Base-by-base conservation (phyloP, 257 asterid genomes). In the Solanum pimpinellifolium region DNA sequence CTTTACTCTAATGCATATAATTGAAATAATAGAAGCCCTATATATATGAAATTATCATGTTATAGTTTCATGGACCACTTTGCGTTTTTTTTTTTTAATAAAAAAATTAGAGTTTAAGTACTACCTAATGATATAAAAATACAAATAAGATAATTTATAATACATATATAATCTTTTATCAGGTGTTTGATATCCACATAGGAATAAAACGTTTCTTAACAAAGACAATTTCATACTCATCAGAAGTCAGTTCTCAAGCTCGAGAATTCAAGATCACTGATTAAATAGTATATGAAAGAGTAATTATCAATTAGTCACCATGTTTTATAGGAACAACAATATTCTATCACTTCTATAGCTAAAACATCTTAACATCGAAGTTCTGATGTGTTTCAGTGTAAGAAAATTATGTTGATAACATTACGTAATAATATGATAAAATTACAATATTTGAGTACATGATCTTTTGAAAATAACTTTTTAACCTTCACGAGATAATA, bases 261-360 rank as follows among this genome's bases (percentile, higher is more conserved):
- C 0, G 2, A 18, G 29, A 35, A 1, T 1, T 10, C 9, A 4
- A 35, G 5, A 73, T 10, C 16, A 4, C 9, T 9, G 2, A 5
- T 73, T 73, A 73, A 35, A 68, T 68, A 68, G 1, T 5, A 33
- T n/a, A 62, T 18, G 4, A 72, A 31, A 4, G 3, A 33, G 44
- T 31, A 72, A 9, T 33, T 33, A 72, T 16, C 25, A 70, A 9
- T 33, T 15, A 37, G 39, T 37, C 14, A 31, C 2, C 1, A 7
- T 3, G 6, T 29, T 31, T 33, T 1, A 9, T 7, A 2, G 77
- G 7, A 1, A 33, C 46, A 2, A 35, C 46, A 72, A 29, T 68
- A 66, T 68, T 15, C 7, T 69, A 69, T 1, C 4, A 29, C 13
- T 14, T 7, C 3, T 29, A 3, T 14, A 2, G 12, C 0, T 7